A percentile compares a stretch with the other conserved stretches of the same genome.
phyloP scores from a whole-genome alignment of 805 yeast species.

The Suhomyces prunicola region DNA sequence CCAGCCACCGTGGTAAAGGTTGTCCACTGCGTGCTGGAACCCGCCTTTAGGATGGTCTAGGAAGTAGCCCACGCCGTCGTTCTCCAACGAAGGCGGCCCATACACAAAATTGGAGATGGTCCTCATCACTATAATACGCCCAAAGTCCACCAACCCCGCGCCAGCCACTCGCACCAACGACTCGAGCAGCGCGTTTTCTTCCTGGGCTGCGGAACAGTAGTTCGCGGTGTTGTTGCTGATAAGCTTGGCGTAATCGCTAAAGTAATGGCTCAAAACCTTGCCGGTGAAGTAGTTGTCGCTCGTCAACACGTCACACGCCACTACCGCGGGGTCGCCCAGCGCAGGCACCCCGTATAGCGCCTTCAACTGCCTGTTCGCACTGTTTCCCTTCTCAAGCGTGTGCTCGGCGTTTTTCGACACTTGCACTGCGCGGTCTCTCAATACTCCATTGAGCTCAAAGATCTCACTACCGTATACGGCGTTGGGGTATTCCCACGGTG shows the following conservation, averaged over 20 bases:
- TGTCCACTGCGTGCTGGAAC: constrained; percentile 42
- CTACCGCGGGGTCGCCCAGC: constrained; percentile 41
- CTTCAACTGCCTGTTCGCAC: background rate
- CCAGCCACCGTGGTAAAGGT: constrained; percentile 51
- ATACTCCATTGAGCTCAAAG: constrained; percentile 55
- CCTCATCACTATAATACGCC: constrained; percentile 58
- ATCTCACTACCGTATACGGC: constrained; percentile 63
- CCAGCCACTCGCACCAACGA: constrained; percentile 52
- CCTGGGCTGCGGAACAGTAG: constrained; percentile 64
- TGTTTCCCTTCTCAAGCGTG: background rate
- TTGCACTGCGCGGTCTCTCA: constrained; percentile 55
- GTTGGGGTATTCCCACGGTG: constrained; percentile 49
- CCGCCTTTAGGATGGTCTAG: constrained; percentile 52
- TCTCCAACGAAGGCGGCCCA: constrained; percentile 44
- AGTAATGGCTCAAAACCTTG: constrained; percentile 46
- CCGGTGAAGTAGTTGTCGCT: constrained; percentile 63
- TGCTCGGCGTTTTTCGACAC: constrained; percentile 24
- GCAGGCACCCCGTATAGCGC: constrained; percentile 40
- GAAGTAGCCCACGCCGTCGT: constrained; percentile 50
- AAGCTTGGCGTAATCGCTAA: constrained; percentile 44
- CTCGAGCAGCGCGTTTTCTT: constrained; percentile 64
- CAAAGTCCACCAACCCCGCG: constrained; percentile 53
- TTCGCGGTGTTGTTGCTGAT: constrained; percentile 58
- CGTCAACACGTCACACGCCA: constrained; percentile 58
- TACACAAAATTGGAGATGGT: constrained; percentile 57